Evolutionary conservation across 768 basidiomycete genomes (phyloP), one percentile per base, ranked within the genome.

Genomic region (Punctularia strigosozonata): DNA sequence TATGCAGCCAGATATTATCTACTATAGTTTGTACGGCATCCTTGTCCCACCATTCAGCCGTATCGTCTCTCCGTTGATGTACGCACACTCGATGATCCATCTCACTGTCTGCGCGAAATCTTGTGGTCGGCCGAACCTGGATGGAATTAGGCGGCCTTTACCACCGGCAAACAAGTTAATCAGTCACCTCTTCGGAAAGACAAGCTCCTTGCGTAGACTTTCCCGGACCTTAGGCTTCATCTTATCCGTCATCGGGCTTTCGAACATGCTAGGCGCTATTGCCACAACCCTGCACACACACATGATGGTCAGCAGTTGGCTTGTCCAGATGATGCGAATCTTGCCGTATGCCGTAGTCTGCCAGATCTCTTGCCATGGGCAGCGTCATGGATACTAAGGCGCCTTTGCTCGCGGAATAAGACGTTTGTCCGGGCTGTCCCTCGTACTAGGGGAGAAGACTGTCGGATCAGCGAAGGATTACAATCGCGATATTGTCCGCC

Each of bases 311-410:
- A n/a, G n/a, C n/a, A n/a, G n/a, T n/a, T n/a, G n/a, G n/a, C n/a
- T n/a, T n/a, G n/a, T n/a, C n/a, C n/a, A n/a, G n/a, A n/a, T n/a
- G n/a, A n/a, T n/a, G n/a, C n/a, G n/a, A n/a, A n/a, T n/a, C n/a
- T n/a, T n/a, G n/a, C n/a, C n/a, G n/a, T n/a, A 73, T 55, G 34
- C 64, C 69, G 44, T 73, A 63, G 10, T 67, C 60, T 2, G 67
- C 61, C 10, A 78, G 62, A 49, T 78, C 76, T 37, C 76, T 64
- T 3, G 76, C 70, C 64, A 77, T 67, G 1, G 76, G 75, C 3
- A 78, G 61, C 1, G 72, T 68, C 69, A 78, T 69, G 1, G 74
- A 71, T 17, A 59, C 55, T 3, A 78, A 44, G 1, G 69, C 76
- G 34, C 75, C 76, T 52, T 78, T 78, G 1, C 64, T 61, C 3